These are phyloP conservation scores for Neurospora tetrasperma DNA, from an alignment of 495 filamentous ascomycete genomes.

Conservation along the genomic window DNA sequence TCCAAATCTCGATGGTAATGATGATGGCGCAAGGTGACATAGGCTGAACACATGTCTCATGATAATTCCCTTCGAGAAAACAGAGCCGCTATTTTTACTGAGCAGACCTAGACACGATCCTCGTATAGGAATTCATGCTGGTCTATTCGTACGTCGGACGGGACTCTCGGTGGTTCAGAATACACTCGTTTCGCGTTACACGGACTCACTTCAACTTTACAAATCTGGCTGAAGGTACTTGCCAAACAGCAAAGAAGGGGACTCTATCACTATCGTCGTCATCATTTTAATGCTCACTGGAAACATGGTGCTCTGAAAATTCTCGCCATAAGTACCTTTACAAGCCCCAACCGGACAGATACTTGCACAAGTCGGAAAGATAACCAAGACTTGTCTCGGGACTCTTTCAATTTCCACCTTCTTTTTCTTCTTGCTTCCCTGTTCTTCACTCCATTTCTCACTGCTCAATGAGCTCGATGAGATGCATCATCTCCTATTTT, in stretches of 20 bases:
- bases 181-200: not conserved
- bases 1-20: not conserved
- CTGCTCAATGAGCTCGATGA: not conserved
- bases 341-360: not conserved
- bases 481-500: not conserved
- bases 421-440: not conserved
- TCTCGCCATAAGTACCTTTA: not conserved
- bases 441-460: not conserved
- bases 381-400: not conserved
- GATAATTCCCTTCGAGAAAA: not conserved
- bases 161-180: not conserved
- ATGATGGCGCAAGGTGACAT: not conserved
- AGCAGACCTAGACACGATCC: not conserved
- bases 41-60: not conserved
- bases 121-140: not conserved
- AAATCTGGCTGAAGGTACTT: not conserved
- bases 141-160: not conserved
- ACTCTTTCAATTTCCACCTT: not conserved
- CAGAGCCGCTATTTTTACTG: not conserved
- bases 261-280: not conserved
- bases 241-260: not conserved
- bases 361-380: not conserved
- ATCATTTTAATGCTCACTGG: not conserved
- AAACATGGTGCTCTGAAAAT: not conserved
- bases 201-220: not conserved